These are phyloP conservation scores for Theileria orientalis DNA, from an alignment of 169 alveolate genomes.

Conservation along the genomic window DNA sequence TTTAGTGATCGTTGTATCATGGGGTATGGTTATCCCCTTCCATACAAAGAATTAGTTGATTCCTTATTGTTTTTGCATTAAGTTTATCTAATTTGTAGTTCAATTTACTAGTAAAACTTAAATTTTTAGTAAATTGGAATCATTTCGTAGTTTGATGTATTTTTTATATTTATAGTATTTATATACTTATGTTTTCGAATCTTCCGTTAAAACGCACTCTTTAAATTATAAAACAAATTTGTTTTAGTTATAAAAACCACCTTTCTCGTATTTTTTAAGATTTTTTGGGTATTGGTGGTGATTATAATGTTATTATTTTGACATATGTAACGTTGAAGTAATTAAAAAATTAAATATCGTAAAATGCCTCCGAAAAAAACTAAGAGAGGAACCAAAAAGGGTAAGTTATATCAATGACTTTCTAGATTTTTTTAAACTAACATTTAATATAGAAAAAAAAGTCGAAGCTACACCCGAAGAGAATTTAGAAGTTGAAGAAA, in stretches of 20 bases:
- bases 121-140: background rate
- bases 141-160: no score
- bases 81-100: background rate
- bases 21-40: background rate
- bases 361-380: background rate
- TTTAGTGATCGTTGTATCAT: background rate
- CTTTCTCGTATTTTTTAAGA: no score
- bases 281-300: no score
- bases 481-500: background rate
- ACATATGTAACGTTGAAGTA: no score
- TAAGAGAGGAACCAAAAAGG: background rate
- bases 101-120: no score
- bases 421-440: background rate
- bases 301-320: no score
- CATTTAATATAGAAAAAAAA: background rate
- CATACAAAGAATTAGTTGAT: background rate
- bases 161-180: no score
- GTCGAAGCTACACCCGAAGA: background rate
- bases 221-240: no score
- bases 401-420: constrained; percentile 1
- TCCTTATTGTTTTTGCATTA: background rate
- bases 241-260: no score
- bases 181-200: background rate
- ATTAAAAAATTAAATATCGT: no score
- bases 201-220: background rate